These are phyloP conservation scores for Sarocladiaceae sp. DNA, from an alignment of 2,329 filamentous ascomycete genomes.

Conservation along the genomic window DNA sequence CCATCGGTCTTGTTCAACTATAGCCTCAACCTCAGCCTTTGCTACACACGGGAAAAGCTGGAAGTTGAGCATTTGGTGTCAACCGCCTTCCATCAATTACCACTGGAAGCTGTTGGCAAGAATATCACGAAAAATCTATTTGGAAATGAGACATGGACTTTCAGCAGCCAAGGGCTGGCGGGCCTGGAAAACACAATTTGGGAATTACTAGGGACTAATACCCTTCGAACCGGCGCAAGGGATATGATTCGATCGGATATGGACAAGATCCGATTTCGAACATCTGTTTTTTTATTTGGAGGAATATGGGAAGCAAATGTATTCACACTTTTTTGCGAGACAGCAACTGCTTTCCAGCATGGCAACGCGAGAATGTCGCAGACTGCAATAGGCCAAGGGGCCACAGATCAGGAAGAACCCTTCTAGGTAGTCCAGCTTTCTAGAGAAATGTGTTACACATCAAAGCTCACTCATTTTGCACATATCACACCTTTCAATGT, in stretches of 20 bases:
- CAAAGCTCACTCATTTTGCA: too few species aligned
- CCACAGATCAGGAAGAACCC: background rate
- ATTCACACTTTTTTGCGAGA: constrained; percentile 1
- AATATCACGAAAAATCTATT: background rate
- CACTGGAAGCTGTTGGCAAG: background rate
- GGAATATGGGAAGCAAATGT: background rate
- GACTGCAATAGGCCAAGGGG: background rate
- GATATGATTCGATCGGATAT: background rate
- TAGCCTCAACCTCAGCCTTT: background rate
- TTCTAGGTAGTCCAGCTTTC: constrained; percentile 5
- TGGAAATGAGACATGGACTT: constrained; percentile 4
- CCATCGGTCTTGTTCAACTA: background rate
- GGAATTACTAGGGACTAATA: constrained; percentile 1
- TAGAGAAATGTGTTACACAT: constrained; percentile 4
- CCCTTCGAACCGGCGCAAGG: background rate
- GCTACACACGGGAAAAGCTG: background rate
- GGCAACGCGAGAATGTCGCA: constrained; percentile 4
- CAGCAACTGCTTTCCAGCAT: constrained; percentile 6
- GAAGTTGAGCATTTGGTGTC: background rate
- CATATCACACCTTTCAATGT: too few species aligned
- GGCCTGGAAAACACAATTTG: constrained; percentile 1
- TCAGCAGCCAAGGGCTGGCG: constrained; percentile 5
- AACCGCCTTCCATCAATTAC: background rate
- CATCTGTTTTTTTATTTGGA: background rate
- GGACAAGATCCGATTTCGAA: background rate